Evolutionary conservation across 2,329 filamentous ascomycete species (phyloP).

Genomic region (Chaetothyriales sp.): DNA sequence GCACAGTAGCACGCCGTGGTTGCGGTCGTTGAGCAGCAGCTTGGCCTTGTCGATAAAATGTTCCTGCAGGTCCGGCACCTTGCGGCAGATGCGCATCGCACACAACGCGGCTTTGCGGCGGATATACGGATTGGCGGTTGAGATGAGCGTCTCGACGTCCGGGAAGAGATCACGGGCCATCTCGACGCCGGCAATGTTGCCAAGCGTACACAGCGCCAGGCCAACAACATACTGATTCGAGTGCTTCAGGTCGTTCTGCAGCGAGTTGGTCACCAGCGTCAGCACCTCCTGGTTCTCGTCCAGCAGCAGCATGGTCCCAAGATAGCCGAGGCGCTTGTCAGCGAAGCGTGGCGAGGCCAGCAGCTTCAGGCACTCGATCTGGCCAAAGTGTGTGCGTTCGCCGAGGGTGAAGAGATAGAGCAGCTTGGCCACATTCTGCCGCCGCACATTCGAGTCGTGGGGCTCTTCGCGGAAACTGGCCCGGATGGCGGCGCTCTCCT

Average conservation of each 20-base stretch:
- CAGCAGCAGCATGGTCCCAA: conserved; percentile 87
- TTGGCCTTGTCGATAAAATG: conserved; percentile 94
- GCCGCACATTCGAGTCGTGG: conserved; percentile 73
- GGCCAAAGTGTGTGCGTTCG: conserved; percentile 93
- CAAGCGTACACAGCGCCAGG: conserved; percentile 84
- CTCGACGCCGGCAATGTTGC: conserved; percentile 93
- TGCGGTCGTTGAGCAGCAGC: conserved; percentile 73
- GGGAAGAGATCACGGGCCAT: conserved; percentile 96
- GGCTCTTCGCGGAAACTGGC: conserved; percentile 97
- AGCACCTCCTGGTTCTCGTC: conserved; percentile 98
- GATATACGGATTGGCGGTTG: conserved; percentile 96
- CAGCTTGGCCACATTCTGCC: conserved; percentile 97
- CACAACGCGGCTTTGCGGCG: conserved; percentile 93
- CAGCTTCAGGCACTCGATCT: conserved; percentile 97
- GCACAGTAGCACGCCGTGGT: conserved; percentile 87
- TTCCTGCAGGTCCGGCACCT: conserved; percentile 92
- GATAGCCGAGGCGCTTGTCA: conserved; percentile 88
- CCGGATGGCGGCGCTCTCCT: conserved; percentile 94
- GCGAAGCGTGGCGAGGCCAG: conserved; percentile 93
- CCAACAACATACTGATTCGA: conserved; percentile 98
- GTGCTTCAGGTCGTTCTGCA: conserved; percentile 94
- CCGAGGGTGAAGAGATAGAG: conserved; percentile 96
- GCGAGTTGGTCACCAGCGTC: conserved; percentile 89
- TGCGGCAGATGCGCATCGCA: conserved; percentile 96
- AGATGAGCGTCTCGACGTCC: conserved; percentile 82